phyloP scores from a whole-genome alignment of 208 protist species.

The Tritrichomonas musculus region DNA sequence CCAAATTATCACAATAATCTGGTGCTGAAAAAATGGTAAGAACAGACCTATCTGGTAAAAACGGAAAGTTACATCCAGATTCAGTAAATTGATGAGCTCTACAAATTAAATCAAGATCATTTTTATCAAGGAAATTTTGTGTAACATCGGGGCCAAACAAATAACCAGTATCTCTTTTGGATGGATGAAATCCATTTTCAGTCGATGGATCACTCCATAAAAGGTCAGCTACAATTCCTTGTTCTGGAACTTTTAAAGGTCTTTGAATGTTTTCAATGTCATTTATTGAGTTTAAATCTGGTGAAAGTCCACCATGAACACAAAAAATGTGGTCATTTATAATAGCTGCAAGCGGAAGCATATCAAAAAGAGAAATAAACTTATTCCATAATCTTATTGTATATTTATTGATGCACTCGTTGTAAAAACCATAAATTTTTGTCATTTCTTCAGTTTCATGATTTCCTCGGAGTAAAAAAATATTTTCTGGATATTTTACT shows the following conservation, averaged over 20 bases:
- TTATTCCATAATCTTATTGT: not conserved
- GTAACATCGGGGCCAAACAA: conserved; percentile 54
- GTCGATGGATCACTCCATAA: not conserved
- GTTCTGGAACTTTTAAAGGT: not conserved
- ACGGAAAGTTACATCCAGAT: conserved; percentile 42
- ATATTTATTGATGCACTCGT: conserved; percentile 24
- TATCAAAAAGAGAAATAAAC: not conserved
- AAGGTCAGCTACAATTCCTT: not conserved
- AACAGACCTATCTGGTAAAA: conserved; percentile 62
- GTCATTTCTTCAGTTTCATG: conserved; percentile 46
- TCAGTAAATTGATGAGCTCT: conserved; percentile 52
- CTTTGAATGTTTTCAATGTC: conserved; percentile 66
- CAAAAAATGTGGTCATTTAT: not conserved
- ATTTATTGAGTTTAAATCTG: not conserved
- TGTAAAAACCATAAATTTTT: conserved; percentile 39
- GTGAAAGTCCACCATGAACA: conserved; percentile 11
- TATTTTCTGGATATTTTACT: conserved; percentile 40
- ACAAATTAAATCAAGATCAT: conserved; percentile 48
- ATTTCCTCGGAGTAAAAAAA: conserved; percentile 48
- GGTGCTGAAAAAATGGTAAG: conserved; percentile 49
- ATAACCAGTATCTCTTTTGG: conserved; percentile 38
- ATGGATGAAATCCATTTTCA: conserved; percentile 35
- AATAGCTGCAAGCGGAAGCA: not conserved
- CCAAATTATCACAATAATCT: conserved; percentile 37
- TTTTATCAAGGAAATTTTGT: conserved; percentile 44